Evolutionary conservation across 2,329 filamentous ascomycete species (phyloP), one percentile per base, ranked within the genome.

Genomic region (Penicillium rolfsii): DNA sequence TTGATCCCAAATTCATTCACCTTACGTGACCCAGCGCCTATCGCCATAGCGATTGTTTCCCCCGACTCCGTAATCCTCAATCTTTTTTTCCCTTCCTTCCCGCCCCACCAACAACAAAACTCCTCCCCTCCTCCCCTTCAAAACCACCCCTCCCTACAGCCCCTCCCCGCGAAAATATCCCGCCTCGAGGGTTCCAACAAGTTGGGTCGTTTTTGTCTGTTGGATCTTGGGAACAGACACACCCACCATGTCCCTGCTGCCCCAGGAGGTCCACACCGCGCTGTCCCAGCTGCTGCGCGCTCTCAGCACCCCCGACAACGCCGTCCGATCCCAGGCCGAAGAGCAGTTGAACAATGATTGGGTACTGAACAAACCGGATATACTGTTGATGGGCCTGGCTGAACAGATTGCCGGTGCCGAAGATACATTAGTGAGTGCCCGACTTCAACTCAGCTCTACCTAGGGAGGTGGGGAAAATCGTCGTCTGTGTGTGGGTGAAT

Each of bases 311-410:
- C 81, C 92, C 70, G 94, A 99, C 81, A 99, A 99, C 81, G 83
- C 84, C 60, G 84, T 91, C 70, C 89, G 95, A 75, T 87, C 90
- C 33, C 87, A 91, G 77, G 94, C 94, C 55, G 95, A 99, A 79
- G 91, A 96, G 67, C 90, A 93, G 76, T 83, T 99, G 64, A 91
- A 92, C 77, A 91, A 87, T 79, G 93, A 93, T 83, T 99, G 95
- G 95, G 90, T 93, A 38, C 81, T 82, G 64, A 84, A 87, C 59
- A 87, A 90, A 63, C 93, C 95, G 38, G 93, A 97, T 72, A 85
- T 96, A 70, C 83, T 98, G 69, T 82, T 99, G 74, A 95, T 98
- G 90, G 95, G 93, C 67, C 82, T 99, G 70, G 93, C 90, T 43
- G 95, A 98, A 81, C 94, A 98, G 80, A 88, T 97, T 70, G 88